These are phyloP conservation scores for Penicillium brasilianum DNA, from an alignment of 2,329 filamentous ascomycete genomes.

Conservation along the genomic window DNA sequence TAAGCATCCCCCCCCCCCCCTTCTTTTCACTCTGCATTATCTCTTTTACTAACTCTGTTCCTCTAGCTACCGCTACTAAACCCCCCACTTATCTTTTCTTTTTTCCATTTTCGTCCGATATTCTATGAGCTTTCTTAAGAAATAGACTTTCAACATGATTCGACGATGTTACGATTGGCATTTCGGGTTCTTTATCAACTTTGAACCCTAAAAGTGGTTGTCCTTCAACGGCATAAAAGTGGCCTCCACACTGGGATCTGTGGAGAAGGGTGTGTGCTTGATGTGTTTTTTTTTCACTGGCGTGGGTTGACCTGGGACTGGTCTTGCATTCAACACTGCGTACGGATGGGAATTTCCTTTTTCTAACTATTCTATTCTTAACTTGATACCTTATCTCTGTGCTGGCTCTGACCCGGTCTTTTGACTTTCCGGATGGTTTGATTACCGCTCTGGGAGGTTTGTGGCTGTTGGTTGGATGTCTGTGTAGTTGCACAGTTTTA, in stretches of 20 bases:
- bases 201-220: slow-evolving; percentile 56
- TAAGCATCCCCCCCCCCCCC: neutral
- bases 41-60: neutral
- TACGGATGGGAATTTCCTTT: slow-evolving; percentile 32
- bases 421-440: neutral
- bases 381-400: slow-evolving; percentile 30
- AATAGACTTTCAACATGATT: slow-evolving; percentile 60
- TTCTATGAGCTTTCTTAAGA: slow-evolving; percentile 39
- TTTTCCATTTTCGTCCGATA: slow-evolving; percentile 39
- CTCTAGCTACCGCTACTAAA: slow-evolving; percentile 68
- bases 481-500: slow-evolving; percentile 12
- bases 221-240: slow-evolving; percentile 67
- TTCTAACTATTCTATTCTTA: slow-evolving; percentile 12
- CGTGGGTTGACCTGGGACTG: slow-evolving; percentile 40
- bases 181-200: slow-evolving; percentile 52
- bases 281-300: slow-evolving; percentile 35
- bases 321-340: slow-evolving; percentile 47
- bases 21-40: neutral
- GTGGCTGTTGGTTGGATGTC: neutral
- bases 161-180: slow-evolving; percentile 65
- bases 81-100: slow-evolving; percentile 35
- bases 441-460: neutral
- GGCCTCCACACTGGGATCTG: slow-evolving; percentile 39
- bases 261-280: slow-evolving; percentile 32
- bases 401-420: neutral